Percentiles rank a stretch among this genome's conserved stretches.
Evolutionary conservation across 2,329 filamentous ascomycete genomes (phyloP).

Genomic region (Exophiala sp.): DNA sequence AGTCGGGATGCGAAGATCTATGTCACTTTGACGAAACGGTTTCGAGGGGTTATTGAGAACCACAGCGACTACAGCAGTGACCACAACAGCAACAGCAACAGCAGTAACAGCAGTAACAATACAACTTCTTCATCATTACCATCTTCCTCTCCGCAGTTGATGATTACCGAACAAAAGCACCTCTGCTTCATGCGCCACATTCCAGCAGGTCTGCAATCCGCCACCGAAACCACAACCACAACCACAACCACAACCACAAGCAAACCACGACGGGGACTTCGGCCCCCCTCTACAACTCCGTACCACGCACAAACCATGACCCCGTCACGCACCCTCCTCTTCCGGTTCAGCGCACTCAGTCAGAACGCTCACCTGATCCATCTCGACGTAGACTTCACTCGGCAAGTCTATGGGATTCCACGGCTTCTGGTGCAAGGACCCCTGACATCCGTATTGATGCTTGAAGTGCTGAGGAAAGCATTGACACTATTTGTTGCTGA

Average conservation of each 20-base stretch:
- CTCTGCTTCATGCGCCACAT: constrained; percentile 58
- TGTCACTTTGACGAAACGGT: constrained; percentile 38
- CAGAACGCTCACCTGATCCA: constrained; percentile 93
- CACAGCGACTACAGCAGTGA: neutral
- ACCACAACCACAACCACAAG: too few species aligned
- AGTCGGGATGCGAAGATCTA: constrained; percentile 50
- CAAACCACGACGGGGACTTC: constrained; percentile 2
- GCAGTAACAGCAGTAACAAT: neutral
- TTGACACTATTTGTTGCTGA: neutral
- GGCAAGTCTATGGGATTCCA: constrained; percentile 65
- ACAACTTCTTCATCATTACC: neutral
- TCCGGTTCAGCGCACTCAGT: constrained; percentile 83
- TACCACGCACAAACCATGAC: constrained; percentile 55
- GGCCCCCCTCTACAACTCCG: constrained; percentile 39
- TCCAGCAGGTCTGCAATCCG: constrained; percentile 20
- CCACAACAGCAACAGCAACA: neutral
- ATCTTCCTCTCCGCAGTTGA: neutral
- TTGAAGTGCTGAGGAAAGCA: constrained; percentile 51
- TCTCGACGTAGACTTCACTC: constrained; percentile 66
- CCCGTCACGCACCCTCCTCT: constrained; percentile 67
- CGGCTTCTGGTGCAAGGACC: constrained; percentile 82
- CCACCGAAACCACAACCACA: too few species aligned
- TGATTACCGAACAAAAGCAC: constrained; percentile 53
- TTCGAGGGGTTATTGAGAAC: constrained; percentile 36
- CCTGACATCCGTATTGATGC: constrained; percentile 68